These are phyloP conservation scores for Asclepias syriaca DNA, from an alignment of 257 asterid species.

Conservation along the genomic window DNA sequence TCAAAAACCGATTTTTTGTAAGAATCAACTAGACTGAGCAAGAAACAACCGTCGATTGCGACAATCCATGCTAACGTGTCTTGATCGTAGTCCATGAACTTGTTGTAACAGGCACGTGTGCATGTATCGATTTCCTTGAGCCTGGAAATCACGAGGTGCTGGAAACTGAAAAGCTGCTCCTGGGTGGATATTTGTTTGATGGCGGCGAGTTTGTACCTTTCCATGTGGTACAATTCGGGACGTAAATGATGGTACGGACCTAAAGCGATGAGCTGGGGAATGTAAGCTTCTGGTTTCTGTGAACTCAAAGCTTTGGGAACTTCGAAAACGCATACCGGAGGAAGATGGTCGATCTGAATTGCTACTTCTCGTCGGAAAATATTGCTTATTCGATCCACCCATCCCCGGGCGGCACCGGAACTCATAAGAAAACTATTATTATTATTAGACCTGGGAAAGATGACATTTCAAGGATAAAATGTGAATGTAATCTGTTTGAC, in stretches of 20 bases:
- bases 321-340: constrained; percentile 28
- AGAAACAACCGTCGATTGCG: constrained; percentile 41
- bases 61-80: constrained; percentile 39
- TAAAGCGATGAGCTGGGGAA: constrained; percentile 34
- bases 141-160: constrained; percentile 21
- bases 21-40: constrained; percentile 20
- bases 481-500: neutral
- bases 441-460: neutral
- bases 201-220: constrained; percentile 39
- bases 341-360: constrained; percentile 24
- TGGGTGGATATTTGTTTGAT: constrained; percentile 18
- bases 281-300: constrained; percentile 38
- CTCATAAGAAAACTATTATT: constrained; percentile 9
- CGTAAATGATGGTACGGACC: constrained; percentile 51
- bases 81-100: constrained; percentile 36
- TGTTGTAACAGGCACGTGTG: constrained; percentile 33
- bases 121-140: constrained; percentile 26
- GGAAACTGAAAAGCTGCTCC: constrained; percentile 18
- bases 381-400: constrained; percentile 28
- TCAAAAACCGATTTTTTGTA: constrained; percentile 7
- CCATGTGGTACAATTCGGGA: constrained; percentile 38
- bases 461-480: constrained; percentile 6
- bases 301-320: constrained; percentile 30
- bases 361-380: constrained; percentile 21
- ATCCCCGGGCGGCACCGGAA: constrained; percentile 22